Evolutionary conservation across 352 stramenopile species (phyloP).

Genomic region (Globisporangium cylindrosporum): DNA sequence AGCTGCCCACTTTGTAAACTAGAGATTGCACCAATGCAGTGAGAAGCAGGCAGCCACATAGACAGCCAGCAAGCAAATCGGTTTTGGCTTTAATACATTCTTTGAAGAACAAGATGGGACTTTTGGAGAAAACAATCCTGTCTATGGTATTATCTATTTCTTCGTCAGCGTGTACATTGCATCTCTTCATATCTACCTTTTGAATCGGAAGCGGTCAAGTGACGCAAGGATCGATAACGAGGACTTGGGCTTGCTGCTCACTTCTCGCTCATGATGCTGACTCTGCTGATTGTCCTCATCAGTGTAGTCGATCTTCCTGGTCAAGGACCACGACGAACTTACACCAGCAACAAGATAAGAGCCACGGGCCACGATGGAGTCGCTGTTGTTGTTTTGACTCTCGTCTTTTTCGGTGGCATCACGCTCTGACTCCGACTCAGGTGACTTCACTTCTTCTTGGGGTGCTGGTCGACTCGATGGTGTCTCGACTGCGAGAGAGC

Average conservation of each 20-base stretch:
- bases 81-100: not conserved
- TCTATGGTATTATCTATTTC: not conserved
- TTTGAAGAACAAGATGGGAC: not conserved
- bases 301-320: not conserved
- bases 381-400: not conserved
- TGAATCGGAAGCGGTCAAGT: slow-evolving; percentile 25
- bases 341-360: not conserved
- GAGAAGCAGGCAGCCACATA: not conserved
- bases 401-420: not conserved
- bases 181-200: slow-evolving; percentile 14
- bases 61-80: not conserved
- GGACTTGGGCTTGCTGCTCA: not conserved
- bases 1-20: slow-evolving; percentile 74
- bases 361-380: slow-evolving; percentile 8
- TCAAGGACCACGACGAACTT: not conserved
- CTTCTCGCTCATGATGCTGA: not conserved
- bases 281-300: slow-evolving; percentile 10
- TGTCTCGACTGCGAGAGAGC: not conserved
- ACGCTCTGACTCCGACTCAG: slow-evolving; percentile 2
- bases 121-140: not conserved
- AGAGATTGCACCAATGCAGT: slow-evolving; percentile 42
- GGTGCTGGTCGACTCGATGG: not conserved
- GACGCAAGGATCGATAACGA: slow-evolving; percentile 11
- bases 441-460: not conserved
- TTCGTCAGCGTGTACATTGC: not conserved